Percentiles rank a stretch among this genome's conserved stretches.
Conservation (phyloP, 2,329 filamentous ascomycete genomes). For the Hirsutella minnesotensis region DNA sequence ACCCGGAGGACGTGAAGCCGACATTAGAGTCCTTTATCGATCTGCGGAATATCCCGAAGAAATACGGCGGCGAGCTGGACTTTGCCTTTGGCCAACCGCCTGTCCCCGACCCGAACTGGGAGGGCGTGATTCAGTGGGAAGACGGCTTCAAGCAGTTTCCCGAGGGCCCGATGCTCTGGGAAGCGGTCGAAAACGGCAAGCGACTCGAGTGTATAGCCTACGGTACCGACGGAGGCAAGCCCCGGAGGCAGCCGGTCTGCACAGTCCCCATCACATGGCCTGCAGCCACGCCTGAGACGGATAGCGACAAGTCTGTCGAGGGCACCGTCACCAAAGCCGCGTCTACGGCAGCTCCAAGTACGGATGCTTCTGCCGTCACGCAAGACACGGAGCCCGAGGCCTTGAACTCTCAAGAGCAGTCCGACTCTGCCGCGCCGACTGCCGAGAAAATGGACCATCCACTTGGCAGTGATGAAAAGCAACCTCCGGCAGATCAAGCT, state of each 20-base stretch:
- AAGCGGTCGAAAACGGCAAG: slow-evolving; percentile 29
- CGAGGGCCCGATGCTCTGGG: slow-evolving; percentile 45
- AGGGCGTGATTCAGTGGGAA: slow-evolving; percentile 38
- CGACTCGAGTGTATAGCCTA: slow-evolving; percentile 40
- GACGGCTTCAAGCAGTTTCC: slow-evolving; percentile 41
- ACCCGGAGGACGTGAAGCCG: slow-evolving; percentile 56
- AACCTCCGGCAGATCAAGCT: too few relatives aligned
- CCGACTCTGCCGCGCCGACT: too few relatives aligned
- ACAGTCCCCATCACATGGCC: slow-evolving; percentile 33
- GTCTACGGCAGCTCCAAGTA: too few relatives aligned
- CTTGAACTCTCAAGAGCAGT: too few relatives aligned
- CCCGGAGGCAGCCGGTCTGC: slow-evolving; percentile 36
- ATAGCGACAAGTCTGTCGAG: neutral
- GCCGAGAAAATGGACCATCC: too few relatives aligned
- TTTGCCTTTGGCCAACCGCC: slow-evolving; percentile 70
- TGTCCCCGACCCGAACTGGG: slow-evolving; percentile 53
- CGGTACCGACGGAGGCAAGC: slow-evolving; percentile 32
- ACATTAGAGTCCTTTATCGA: slow-evolving; percentile 78
- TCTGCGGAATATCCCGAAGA: slow-evolving; percentile 72
- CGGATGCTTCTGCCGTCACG: too few relatives aligned
- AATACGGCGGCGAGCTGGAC: slow-evolving; percentile 79
- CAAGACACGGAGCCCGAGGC: too few relatives aligned
- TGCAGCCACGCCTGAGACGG: neutral
- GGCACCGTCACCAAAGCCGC: too few relatives aligned
- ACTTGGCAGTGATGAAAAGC: too few relatives aligned